Base-by-base conservation (phyloP, 2,329 filamentous ascomycete species). In the Plectosphaerella sp. region DNA sequence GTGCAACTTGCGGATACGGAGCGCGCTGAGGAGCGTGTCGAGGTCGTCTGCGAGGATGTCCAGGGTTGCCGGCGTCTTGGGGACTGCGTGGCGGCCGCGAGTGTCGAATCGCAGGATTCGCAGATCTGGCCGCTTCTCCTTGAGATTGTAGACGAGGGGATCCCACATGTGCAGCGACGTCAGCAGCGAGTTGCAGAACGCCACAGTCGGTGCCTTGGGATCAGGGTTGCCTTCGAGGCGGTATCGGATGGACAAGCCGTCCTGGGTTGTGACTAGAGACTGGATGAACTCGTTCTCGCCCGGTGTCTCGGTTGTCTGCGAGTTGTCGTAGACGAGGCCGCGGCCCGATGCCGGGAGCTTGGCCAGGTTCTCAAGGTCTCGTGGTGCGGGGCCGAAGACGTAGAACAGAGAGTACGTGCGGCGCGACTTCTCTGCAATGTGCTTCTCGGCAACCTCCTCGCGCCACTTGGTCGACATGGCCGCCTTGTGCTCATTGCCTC, bases 131-230 rank as follows among this genome's bases (percentile, higher is more conserved):
- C 85, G 81, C 37, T 80, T 62, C 1, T 70, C 66, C 48, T 78
- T 77, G 58, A 94, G 78, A n/a, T 81, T 71, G 1, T 73, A 70
- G 1, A 94, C 72, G 54, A 95, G 82, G 2, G 76, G 75, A 60
- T 94, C 87, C 91, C 91, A 96, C 80, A 96, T 94, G 65, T 81
- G 76, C 57, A 87, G 78, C 47, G 86, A 84, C 3, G 89, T 89
- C 8, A 96, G 80, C 48, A 96, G 85, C 1, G 87, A 92, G 74
- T 95, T 95, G 69, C 79, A 79, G 59, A 92, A 87, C 18, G 90
- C 84, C 11, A 96, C 76, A 0, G 87, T 79, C 0, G 90, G 90
- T 0, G 89, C 88, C 18, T 79, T 64, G 0, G 84, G 81, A 33
- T 84, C 77, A 0, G 80, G 62, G 57, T 81, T 87, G 51, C 91